Evolutionary conservation across 306 rosid genomes (phyloP).

Genomic region (Luffa aegyptiaca): DNA sequence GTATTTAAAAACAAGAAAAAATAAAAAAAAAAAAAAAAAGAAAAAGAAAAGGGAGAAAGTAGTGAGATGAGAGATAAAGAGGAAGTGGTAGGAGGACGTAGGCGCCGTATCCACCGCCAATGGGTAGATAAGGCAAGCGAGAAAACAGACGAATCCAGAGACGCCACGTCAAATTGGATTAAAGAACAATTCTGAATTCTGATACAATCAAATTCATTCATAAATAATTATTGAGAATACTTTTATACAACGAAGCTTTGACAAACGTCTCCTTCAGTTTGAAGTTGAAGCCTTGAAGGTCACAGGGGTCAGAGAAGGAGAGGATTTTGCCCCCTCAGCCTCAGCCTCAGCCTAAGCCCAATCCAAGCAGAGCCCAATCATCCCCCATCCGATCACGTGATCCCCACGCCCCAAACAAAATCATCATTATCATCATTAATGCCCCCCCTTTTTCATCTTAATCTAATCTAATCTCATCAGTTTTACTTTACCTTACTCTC

Average conservation of each 20-base stretch:
- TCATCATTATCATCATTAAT: background rate
- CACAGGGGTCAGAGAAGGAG: background rate
- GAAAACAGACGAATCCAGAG: background rate
- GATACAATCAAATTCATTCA: background rate
- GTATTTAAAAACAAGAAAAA: background rate
- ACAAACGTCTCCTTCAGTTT: background rate
- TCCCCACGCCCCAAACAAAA: background rate
- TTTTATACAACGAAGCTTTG: background rate
- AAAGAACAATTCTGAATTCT: too few relatives aligned
- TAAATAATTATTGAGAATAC: background rate
- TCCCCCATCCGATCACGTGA: background rate
- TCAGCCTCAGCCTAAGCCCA: too few relatives aligned
- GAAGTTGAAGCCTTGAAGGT: background rate
- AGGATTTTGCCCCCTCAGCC: background rate
- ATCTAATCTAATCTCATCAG: background rate
- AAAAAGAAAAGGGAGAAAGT: background rate
- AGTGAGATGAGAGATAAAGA: background rate
- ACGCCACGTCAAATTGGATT: background rate
- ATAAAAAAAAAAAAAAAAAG: background rate
- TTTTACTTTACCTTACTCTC: background rate
- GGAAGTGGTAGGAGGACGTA: background rate
- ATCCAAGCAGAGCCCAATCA: background rate
- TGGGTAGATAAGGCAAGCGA: background rate
- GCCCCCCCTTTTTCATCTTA: background rate
- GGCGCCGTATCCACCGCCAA: slow-evolving; percentile 2